Conservation (phyloP, 208 protist genomes). For the Acanthamoeba quina region DNA sequence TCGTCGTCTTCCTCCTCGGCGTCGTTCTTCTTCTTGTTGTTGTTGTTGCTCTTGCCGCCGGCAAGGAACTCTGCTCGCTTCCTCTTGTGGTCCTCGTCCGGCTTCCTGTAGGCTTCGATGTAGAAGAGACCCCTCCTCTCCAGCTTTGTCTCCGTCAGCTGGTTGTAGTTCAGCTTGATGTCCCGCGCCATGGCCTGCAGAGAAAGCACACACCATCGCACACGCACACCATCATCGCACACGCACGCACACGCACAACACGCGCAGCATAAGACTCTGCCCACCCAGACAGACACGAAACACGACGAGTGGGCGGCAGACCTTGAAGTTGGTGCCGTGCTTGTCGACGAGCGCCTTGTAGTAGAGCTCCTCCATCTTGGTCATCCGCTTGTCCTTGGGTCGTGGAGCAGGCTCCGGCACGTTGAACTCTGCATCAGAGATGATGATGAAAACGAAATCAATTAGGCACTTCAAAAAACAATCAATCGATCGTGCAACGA, state of each 20-base stretch:
- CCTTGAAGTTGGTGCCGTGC: conserved; percentile 32
- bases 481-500: background rate
- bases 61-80: background rate
- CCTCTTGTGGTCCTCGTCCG: background rate
- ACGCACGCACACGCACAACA: background rate
- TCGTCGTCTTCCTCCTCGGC: background rate
- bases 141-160: background rate
- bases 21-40: background rate
- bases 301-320: background rate
- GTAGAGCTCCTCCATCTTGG: conserved; percentile 22
- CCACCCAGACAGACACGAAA: background rate
- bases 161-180: conserved; percentile 21
- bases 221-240: too few species aligned
- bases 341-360: conserved; percentile 39
- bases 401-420: background rate
- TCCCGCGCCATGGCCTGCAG: conserved; percentile 4
- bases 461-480: too few species aligned
- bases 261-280: background rate
- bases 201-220: background rate
- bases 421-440: background rate
- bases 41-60: background rate
- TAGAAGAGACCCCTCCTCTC: background rate
- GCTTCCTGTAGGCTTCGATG: conserved; percentile 28
- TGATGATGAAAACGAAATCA: too few species aligned
- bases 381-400: conserved; percentile 37